Evolutionary conservation across 108 stramenopile species (phyloP), one percentile per base, ranked within the genome.

Genomic region (Pseudonitzschia multiseries): DNA sequence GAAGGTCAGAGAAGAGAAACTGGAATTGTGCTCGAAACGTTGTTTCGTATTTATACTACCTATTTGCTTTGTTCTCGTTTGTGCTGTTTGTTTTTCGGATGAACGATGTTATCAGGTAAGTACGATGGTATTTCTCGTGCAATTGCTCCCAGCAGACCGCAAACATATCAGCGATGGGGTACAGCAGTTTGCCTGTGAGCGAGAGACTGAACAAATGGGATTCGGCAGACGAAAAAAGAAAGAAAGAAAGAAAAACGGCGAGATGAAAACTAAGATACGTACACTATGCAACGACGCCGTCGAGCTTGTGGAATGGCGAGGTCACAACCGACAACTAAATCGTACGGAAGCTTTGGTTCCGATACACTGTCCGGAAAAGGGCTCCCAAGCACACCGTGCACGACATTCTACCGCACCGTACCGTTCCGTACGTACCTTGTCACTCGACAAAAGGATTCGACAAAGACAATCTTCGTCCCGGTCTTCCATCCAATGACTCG

Each of bases 361-460:
- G n/a, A n/a, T n/a, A n/a, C n/a, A n/a, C n/a, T n/a, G n/a, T n/a
- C n/a, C n/a, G n/a, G n/a, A n/a, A n/a, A n/a, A n/a, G n/a, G n/a
- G n/a, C n/a, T n/a, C n/a, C n/a, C n/a, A n/a, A n/a, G n/a, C n/a
- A n/a, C n/a, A n/a, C n/a, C n/a, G n/a, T n/a, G n/a, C n/a, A n/a
- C n/a, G n/a, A n/a, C n/a, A n/a, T n/a, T n/a, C n/a, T n/a, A n/a
- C n/a, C n/a, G n/a, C n/a, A n/a, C n/a, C n/a, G n/a, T n/a, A n/a
- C n/a, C n/a, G n/a, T n/a, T n/a, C n/a, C n/a, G n/a, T 36, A 36
- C 36, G 36, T 76, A 80, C 62, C 83, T 89, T 21, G 76, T 70
- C 17, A 96, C 96, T 17, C 96, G 90, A 79, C 96, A 96, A 64
- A 93, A 88, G 14, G 82, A 83, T 79, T 96, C 96, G 0, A 90